Conservation (phyloP, 305 asterid genomes). For the Solanum hybrid region DNA sequence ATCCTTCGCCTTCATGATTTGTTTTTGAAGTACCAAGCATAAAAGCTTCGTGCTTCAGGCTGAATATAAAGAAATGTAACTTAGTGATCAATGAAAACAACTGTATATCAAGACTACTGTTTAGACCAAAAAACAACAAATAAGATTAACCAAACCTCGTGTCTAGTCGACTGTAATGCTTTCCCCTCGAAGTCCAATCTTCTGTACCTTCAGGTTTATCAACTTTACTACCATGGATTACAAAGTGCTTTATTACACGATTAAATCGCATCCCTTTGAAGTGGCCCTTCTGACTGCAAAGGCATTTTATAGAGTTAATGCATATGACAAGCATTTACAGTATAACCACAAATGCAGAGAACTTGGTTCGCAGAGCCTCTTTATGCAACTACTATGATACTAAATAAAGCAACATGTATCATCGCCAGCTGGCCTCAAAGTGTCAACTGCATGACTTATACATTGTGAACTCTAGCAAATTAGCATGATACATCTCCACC, state of each 20-base stretch:
- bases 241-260: conserved; percentile 82
- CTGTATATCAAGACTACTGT: neutral
- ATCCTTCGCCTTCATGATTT: conserved; percentile 24
- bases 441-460: neutral
- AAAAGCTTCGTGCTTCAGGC: conserved; percentile 43
- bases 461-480: neutral
- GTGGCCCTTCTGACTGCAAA: conserved; percentile 62
- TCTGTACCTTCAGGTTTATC: conserved; percentile 54
- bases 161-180: conserved; percentile 76
- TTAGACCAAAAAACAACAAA: neutral
- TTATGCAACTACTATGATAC: neutral
- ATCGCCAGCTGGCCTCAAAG: neutral
- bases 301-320: neutral
- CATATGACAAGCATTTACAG: neutral
- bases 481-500: neutral
- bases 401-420: neutral
- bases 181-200: conserved; percentile 92
- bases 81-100: neutral
- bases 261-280: conserved; percentile 79
- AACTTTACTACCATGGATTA: conserved; percentile 77
- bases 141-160: conserved; percentile 46
- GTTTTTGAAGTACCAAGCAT: conserved; percentile 41
- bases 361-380: neutral
- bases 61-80: neutral
- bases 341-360: neutral